Conservation (phyloP, 805 yeast species). For the Ogataea populi-albae region DNA sequence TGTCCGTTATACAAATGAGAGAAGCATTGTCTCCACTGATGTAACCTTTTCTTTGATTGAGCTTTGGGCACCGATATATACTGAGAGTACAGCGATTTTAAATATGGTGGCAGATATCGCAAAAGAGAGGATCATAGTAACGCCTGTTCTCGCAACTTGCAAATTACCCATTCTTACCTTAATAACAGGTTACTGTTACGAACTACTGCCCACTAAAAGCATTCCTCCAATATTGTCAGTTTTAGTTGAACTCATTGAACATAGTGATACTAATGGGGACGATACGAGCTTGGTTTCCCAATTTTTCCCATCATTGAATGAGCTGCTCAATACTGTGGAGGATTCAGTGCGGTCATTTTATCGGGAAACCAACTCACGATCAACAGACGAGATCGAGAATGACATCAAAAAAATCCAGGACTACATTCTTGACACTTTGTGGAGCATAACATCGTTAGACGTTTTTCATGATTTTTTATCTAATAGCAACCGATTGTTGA, state of each 20-base stretch:
- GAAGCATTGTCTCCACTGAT: no score
- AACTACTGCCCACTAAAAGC: constrained; percentile 36
- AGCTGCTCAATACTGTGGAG: constrained; percentile 18
- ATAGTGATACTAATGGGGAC: constrained; percentile 13
- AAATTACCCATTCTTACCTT: constrained; percentile 50
- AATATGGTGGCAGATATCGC: constrained; percentile 9
- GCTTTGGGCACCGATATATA: no score
- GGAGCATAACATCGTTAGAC: constrained; percentile 51
- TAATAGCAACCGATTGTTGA: constrained; percentile 32
- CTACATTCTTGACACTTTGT: constrained; percentile 36
- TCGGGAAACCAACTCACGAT: constrained; percentile 3
- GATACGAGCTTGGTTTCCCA: constrained; percentile 14
- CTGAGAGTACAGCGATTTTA: no score
- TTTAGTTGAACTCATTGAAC: constrained; percentile 42
- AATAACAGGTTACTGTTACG: constrained; percentile 45
- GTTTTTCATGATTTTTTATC: constrained; percentile 39
- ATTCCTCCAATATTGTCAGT: constrained; percentile 39
- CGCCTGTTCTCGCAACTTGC: constrained; percentile 49
- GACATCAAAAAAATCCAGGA: constrained; percentile 32
- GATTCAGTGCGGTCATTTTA: constrained; percentile 12
- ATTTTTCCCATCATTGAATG: constrained; percentile 27
- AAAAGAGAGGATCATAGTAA: constrained; percentile 23
- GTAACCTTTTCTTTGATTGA: no score
- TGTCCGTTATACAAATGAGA: no score
- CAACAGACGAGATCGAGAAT: constrained; percentile 7